These are phyloP conservation scores for Lactarius deliciosus DNA, from an alignment of 768 basidiomycete genomes.

Conservation along the genomic window DNA sequence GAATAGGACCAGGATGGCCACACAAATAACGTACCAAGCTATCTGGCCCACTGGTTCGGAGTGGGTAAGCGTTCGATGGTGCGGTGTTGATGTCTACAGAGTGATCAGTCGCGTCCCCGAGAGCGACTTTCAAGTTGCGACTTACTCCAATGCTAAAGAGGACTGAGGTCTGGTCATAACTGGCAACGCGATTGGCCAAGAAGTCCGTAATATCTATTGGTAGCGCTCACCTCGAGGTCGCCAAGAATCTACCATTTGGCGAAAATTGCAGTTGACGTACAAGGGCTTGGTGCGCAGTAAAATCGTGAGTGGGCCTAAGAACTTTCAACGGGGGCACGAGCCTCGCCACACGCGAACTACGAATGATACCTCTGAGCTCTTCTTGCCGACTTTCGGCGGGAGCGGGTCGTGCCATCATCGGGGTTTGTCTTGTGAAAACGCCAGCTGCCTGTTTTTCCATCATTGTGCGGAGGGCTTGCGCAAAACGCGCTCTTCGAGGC, in stretches of 20 bases:
- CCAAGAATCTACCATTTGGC: conserved; percentile 72
- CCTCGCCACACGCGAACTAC: conserved; percentile 53
- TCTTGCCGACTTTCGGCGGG: background rate
- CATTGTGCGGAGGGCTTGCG: conserved; percentile 45
- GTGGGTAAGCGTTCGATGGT: conserved; percentile 64
- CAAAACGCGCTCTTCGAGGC: conserved; percentile 40
- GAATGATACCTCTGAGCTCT: conserved; percentile 29
- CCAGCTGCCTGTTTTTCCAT: conserved; percentile 39
- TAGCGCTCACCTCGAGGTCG: conserved; percentile 58
- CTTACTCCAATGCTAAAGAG: conserved; percentile 55
- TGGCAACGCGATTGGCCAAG: conserved; percentile 31
- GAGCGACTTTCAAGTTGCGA: background rate
- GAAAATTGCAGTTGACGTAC: conserved; percentile 76
- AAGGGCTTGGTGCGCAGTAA: conserved; percentile 63
- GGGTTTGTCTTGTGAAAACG: background rate
- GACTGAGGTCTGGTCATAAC: conserved; percentile 70
- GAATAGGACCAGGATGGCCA: conserved; percentile 13
- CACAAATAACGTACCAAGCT: conserved; percentile 53
- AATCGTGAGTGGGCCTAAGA: conserved; percentile 55
- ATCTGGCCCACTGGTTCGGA: conserved; percentile 73
- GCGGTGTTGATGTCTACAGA: conserved; percentile 24
- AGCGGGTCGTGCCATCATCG: background rate
- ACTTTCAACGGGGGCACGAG: conserved; percentile 54
- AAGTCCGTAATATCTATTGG: conserved; percentile 1
- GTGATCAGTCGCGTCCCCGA: conserved; percentile 39